Conservation (phyloP, 441 rosid genomes). For the Adansonia madagascariensis region DNA sequence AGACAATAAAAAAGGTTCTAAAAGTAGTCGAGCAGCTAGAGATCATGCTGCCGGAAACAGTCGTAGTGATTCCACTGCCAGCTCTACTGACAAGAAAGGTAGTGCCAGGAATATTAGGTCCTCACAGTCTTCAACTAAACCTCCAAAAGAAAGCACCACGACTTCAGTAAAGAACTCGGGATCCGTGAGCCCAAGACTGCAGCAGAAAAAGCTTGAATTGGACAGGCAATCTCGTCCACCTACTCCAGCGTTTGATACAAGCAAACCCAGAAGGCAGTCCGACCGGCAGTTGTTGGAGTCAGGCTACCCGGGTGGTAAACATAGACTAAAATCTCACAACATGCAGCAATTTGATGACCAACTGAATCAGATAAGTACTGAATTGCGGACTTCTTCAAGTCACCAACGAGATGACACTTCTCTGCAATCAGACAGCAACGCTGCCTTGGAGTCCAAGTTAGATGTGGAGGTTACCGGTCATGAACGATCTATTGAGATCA, state of each 20-base stretch:
- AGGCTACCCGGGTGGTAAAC: conserved; percentile 59
- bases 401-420: conserved; percentile 61
- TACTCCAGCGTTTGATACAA: conserved; percentile 65
- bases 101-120: conserved; percentile 43
- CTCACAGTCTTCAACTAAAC: conserved; percentile 47
- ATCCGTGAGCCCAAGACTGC: conserved; percentile 73
- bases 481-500: conserved; percentile 37
- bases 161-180: conserved; percentile 53
- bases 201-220: conserved; percentile 63
- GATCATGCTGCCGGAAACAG: conserved; percentile 48
- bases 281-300: conserved; percentile 46
- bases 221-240: conserved; percentile 78
- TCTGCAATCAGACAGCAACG: conserved; percentile 56
- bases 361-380: conserved; percentile 60
- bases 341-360: conserved; percentile 61
- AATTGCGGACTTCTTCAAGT: conserved; percentile 64
- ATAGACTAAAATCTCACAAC: conserved; percentile 48
- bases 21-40: conserved; percentile 41
- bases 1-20: conserved; percentile 41
- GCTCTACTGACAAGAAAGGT: conserved; percentile 50
- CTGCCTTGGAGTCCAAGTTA: conserved; percentile 41
- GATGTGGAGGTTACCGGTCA: conserved; percentile 48
- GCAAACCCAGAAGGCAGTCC: conserved; percentile 56
- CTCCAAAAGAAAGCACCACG: conserved; percentile 34
- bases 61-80: conserved; percentile 38